A percentile compares a stretch with the other conserved stretches of the same genome.
phyloP scores from a whole-genome alignment of 2,329 filamentous ascomycete genomes.

The Verticillium alfalfae region DNA sequence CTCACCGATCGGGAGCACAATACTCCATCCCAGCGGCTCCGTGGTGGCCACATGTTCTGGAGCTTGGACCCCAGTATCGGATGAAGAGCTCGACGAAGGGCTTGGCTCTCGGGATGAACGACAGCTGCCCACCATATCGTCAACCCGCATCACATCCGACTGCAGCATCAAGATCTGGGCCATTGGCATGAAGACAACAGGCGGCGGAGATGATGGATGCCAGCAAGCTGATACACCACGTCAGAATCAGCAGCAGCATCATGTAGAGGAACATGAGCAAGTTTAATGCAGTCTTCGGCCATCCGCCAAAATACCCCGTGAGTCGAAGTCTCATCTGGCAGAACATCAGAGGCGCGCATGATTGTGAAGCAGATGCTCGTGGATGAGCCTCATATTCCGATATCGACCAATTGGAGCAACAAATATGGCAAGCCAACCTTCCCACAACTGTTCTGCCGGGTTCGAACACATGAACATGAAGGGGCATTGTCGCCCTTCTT shows the following conservation, averaged over 20 bases:
- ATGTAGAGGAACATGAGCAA: neutral
- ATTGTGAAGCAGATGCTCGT: too few species aligned
- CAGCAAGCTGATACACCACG: neutral
- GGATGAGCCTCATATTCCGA: too few species aligned
- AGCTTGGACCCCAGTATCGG: slow-evolving; percentile 36
- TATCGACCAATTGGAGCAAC: too few species aligned
- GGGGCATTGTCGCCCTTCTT: too few species aligned
- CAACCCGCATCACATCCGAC: slow-evolving; percentile 8
- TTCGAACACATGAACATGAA: too few species aligned
- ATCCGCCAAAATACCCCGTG: too few species aligned
- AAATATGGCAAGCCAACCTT: too few species aligned
- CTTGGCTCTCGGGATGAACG: slow-evolving; percentile 4
- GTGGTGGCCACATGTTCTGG: slow-evolving; percentile 53
- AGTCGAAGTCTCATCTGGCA: too few species aligned
- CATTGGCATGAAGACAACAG: slow-evolving; percentile 1
- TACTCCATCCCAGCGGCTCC: slow-evolving; percentile 48
- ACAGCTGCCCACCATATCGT: slow-evolving; percentile 8
- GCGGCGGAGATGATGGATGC: slow-evolving; percentile 9
- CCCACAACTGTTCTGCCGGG: too few species aligned
- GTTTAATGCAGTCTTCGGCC: neutral
- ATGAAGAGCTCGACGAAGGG: slow-evolving; percentile 5
- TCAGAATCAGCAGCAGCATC: neutral
- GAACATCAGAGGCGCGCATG: too few species aligned
- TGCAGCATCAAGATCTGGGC: slow-evolving; percentile 12
- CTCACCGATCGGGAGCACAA: slow-evolving; percentile 42